A percentile compares a stretch with the other conserved stretches of the same genome.
Evolutionary conservation across 441 rosid species (phyloP).

Genomic region (Omphalea diandra): DNA sequence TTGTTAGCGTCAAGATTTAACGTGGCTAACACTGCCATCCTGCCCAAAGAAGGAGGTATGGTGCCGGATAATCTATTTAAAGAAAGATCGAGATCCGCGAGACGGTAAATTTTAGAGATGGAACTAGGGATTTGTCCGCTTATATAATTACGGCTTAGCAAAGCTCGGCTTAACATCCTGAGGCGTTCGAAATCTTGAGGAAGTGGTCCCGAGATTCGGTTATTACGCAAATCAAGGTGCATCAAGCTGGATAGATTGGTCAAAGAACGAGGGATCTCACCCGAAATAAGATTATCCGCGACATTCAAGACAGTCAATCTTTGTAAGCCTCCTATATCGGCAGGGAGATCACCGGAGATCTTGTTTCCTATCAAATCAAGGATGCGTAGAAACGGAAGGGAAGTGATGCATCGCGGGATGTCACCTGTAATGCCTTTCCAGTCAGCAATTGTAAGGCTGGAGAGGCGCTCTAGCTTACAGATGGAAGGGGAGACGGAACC

Average conservation of each 20-base stretch:
- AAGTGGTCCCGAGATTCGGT: constrained; percentile 54
- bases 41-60: constrained; percentile 66
- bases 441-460: constrained; percentile 64
- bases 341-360: constrained; percentile 61
- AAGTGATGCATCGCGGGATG: constrained; percentile 63
- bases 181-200: constrained; percentile 59
- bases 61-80: constrained; percentile 54
- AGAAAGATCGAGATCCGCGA: constrained; percentile 82
- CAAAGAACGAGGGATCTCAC: constrained; percentile 58
- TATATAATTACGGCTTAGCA: constrained; percentile 63
- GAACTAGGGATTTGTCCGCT: constrained; percentile 60
- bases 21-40: constrained; percentile 76
- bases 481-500: constrained; percentile 72
- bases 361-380: constrained; percentile 72
- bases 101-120: constrained; percentile 60
- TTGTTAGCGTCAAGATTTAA: constrained; percentile 71
- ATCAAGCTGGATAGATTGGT: constrained; percentile 60
- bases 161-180: constrained; percentile 70
- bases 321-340: constrained; percentile 54
- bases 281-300: constrained; percentile 69
- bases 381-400: constrained; percentile 64
- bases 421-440: constrained; percentile 89
- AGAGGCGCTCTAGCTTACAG: constrained; percentile 60
- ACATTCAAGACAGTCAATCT: constrained; percentile 72
- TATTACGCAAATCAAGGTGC: constrained; percentile 81